A percentile compares a stretch with the other conserved stretches of the same genome.
phyloP scores from a whole-genome alignment of 139 green algal species.

The Mychonastes homosphaera region DNA sequence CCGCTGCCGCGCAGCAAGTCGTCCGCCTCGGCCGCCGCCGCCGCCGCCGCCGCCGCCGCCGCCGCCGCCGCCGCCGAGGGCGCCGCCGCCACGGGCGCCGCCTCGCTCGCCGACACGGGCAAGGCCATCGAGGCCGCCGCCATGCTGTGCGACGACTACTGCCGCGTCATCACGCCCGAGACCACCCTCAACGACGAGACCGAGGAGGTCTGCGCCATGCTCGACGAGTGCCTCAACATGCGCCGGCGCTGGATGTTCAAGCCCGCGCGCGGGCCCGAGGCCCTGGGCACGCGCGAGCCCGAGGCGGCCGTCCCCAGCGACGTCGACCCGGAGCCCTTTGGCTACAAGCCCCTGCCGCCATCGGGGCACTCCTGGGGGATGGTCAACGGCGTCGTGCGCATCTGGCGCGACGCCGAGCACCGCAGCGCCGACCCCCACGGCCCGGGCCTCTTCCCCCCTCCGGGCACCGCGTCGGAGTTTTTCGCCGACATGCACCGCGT shows the following conservation, averaged over 20 bases:
- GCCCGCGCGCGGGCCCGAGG: slow-evolving; percentile 5
- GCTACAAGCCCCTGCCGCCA: slow-evolving; percentile 39
- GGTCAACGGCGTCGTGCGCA: slow-evolving; percentile 78
- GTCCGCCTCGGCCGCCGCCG: neutral
- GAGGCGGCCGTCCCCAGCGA: slow-evolving; percentile 48
- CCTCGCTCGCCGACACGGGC: too few species aligned
- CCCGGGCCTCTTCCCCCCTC: slow-evolving; percentile 34
- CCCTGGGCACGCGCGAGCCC: slow-evolving; percentile 29
- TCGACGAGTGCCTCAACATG: slow-evolving; percentile 77
- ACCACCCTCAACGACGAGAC: slow-evolving; percentile 37
- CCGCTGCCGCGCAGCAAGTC: neutral
- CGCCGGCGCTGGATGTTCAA: slow-evolving; percentile 83
- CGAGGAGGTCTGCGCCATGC: slow-evolving; percentile 62
- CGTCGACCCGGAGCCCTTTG: slow-evolving; percentile 47
- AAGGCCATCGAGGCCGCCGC: slow-evolving; percentile 23
- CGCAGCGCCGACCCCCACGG: neutral
- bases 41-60: neutral
- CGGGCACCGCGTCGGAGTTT: slow-evolving; percentile 74
- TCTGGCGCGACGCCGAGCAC: slow-evolving; percentile 36
- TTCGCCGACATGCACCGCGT: slow-evolving; percentile 68
- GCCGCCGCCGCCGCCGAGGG: too few species aligned
- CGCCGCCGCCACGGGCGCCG: neutral
- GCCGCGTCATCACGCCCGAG: slow-evolving; percentile 47
- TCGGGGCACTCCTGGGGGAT: slow-evolving; percentile 60
- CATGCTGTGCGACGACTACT: slow-evolving; percentile 38